Base-by-base conservation (phyloP, 352 stramenopile species). In the Plasmopara halstedii region DNA sequence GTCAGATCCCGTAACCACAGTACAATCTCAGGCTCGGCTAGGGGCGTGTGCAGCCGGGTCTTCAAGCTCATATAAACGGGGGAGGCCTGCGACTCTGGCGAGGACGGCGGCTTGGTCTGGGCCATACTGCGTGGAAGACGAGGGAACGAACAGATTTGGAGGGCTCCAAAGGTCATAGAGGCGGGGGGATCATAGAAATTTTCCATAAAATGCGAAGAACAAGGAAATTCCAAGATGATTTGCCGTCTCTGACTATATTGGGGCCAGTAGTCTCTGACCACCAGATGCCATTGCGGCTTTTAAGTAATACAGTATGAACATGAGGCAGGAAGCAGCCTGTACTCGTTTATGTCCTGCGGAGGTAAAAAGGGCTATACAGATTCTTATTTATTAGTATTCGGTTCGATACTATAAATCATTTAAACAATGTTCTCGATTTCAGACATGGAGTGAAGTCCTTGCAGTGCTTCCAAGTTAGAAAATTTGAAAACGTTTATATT, bases 11-110 rank as follows among this genome's bases (percentile, higher is more conserved):
- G 55, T 15, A 63, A 33, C 37, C 38, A 63, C 6, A 58, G 15
- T 11, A 58, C 49, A 37, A 51, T 46, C 49, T 63, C 55, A 23
- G 49, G 43, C 39, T 63, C 55, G 22, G 43, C 50, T 10, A 52
- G 20, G 13, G 55, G 49, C 10, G 55, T 58, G 32, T 52, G 38
- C 17, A 63, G 44, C 3, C 48, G 39, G 2, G 13, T 53, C 33
- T 62, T 53, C 25, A 58, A 36, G n/a, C 19, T 49, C 36, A 46
- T 52, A 19, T 13, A 48, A 37, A 34, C 26, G n/a, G 47, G 35
- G 1, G 48, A 50, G 2, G 39, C 36, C 37, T 58, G 53, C 31
- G 47, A 53, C 33, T 31, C 43, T n/a, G 48, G 33, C 25, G 43
- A 54, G 4, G 25, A 17, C 4, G 48, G 44, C 8, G 32, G 35